These are phyloP conservation scores for Chlamydomonas sp. DNA, from an alignment of 139 green algal genomes.

Conservation along the genomic window DNA sequence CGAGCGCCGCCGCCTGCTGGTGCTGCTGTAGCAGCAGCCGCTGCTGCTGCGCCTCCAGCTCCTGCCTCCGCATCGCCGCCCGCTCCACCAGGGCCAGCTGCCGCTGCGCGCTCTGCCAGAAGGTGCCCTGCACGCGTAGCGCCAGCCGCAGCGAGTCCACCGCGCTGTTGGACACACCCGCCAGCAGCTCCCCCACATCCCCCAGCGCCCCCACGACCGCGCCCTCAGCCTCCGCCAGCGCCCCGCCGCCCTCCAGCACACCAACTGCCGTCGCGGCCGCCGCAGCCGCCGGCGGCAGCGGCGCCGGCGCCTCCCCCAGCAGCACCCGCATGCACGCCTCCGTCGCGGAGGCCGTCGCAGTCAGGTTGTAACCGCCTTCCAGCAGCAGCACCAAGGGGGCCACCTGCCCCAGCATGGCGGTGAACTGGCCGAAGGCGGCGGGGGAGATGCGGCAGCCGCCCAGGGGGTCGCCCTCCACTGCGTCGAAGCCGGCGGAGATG, in stretches of 20 bases:
- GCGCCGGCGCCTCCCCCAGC: constrained; percentile 63
- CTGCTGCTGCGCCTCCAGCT: neutral
- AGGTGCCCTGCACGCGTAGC: constrained; percentile 35
- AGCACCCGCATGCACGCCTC: constrained; percentile 80
- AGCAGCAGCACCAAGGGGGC: constrained; percentile 74
- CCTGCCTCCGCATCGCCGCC: constrained; percentile 1
- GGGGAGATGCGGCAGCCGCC: constrained; percentile 72
- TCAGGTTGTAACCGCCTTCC: constrained; percentile 86
- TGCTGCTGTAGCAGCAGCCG: neutral
- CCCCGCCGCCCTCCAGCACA: too few relatives aligned
- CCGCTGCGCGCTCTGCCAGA: constrained; percentile 13
- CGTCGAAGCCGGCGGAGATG: constrained; percentile 83
- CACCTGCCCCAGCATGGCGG: constrained; percentile 64
- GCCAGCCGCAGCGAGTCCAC: constrained; percentile 11
- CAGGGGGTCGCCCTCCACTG: constrained; percentile 74
- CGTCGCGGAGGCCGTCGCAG: constrained; percentile 63
- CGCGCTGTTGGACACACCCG: constrained; percentile 23
- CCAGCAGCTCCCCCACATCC: neutral
- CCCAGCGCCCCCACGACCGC: too few relatives aligned
- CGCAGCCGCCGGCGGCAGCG: constrained; percentile 20
- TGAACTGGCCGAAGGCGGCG: constrained; percentile 76
- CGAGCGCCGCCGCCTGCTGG: neutral
- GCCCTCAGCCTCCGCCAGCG: too few relatives aligned
- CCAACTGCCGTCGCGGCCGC: neutral
- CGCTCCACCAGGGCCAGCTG: neutral